phyloP scores from a whole-genome alignment of 202 grass and related monocot genomes.

The Zoysia matrella region DNA sequence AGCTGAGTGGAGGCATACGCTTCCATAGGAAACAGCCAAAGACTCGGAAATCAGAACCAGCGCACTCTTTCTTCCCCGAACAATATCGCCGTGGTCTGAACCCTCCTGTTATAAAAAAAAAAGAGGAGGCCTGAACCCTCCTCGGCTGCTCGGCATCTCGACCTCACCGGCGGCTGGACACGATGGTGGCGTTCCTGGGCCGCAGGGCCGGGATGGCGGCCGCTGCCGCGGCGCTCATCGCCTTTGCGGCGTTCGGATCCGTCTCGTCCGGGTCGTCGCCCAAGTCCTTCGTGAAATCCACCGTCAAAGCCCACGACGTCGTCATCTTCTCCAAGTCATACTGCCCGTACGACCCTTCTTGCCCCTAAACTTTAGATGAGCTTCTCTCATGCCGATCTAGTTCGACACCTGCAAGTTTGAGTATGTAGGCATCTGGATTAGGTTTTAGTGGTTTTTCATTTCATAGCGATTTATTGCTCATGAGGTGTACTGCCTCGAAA shows the following conservation, averaged over 20 bases:
- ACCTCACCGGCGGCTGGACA: slow-evolving; percentile 24
- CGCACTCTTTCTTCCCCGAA: neutral
- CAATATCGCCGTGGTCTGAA: neutral
- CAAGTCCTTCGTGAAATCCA: slow-evolving; percentile 78
- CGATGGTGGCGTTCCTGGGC: slow-evolving; percentile 40
- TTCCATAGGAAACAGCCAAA: too few relatives aligned
- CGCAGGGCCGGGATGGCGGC: slow-evolving; percentile 50
- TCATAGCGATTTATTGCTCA: neutral
- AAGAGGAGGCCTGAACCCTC: neutral
- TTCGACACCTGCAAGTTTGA: neutral
- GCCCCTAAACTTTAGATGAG: neutral
- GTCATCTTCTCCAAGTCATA: slow-evolving; percentile 99
- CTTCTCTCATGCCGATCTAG: neutral
- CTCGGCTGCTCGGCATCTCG: slow-evolving; percentile 10
- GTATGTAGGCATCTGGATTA: neutral
- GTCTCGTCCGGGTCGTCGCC: slow-evolving; percentile 44
- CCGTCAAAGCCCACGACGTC: slow-evolving; percentile 76
- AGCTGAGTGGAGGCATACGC: neutral
- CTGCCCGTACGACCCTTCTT: slow-evolving; percentile 68
- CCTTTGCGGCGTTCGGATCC: slow-evolving; percentile 51
- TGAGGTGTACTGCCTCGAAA: neutral
- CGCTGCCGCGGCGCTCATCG: slow-evolving; percentile 48
- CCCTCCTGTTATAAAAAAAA: too few relatives aligned
- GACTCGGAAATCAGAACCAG: neutral
- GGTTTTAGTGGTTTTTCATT: neutral